Evolutionary conservation across 768 basidiomycete species (phyloP), one percentile per base, ranked within the genome.

Genomic region (Mycena sanguinolenta): DNA sequence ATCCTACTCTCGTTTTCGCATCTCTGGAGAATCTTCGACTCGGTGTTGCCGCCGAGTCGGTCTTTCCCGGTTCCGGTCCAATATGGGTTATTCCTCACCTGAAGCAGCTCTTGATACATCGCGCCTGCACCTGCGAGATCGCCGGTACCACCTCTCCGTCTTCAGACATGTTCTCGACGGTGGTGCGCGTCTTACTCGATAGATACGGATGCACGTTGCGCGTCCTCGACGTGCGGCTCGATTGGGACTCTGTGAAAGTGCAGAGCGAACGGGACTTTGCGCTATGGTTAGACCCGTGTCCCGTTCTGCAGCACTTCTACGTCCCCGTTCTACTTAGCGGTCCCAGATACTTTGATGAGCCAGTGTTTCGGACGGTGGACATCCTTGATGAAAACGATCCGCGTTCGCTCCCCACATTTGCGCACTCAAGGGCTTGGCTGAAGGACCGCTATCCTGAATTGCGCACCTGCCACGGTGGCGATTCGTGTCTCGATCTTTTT

Each of bases 11-110:
- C 62, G 30, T 9, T 7, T 68, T 72, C 49, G 0, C 50, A 8
- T 32, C 3, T 5, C 28, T 72, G 21, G 30, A 59, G 13, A 21
- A 59, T 17, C 52, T 72, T 14, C 65, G 67, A n/a, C n/a, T n/a
- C n/a, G n/a, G 46, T 16, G 12, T 49, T 16, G 32, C 14, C 4
- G 3, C 34, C 10, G 3, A 14, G 2, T 13, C 7, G 19, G 14
- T 17, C 3, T 62, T 55, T n/a, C 46, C 60, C 5, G n/a, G n/a
- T n/a, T n/a, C n/a, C n/a, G 46, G 17, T 3, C 21, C 23, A 13
- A 21, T 28, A 2, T 72, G 70, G 70, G 28, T 32, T 12, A 34
- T 63, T 4, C 65, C 65, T 0, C 7, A 8, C 27, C 34, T 72
- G 14, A 55, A 49, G 23, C 62, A 30, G 9, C 34, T 63, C 30